These are phyloP conservation scores for Jaltomata sinuosa DNA, from an alignment of 257 asterid species.

Conservation along the genomic window DNA sequence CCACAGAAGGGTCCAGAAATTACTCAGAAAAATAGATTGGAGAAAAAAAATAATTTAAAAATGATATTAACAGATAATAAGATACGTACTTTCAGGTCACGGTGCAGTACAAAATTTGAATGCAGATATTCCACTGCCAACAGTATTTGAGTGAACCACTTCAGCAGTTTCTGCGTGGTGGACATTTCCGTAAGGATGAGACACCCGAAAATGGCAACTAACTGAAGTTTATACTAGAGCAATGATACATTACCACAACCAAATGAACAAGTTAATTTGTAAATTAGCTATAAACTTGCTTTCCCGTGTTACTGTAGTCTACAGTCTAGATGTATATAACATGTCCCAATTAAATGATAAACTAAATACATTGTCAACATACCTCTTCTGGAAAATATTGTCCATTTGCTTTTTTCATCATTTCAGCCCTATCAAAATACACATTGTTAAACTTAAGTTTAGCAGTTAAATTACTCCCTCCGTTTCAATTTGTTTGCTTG, in stretches of 20 bases:
- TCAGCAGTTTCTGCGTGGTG: constrained; percentile 64
- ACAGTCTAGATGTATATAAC: not conserved
- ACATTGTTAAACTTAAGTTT: not conserved
- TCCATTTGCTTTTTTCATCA: constrained; percentile 86
- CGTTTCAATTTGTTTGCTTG: too few relatives aligned
- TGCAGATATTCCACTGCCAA: constrained; percentile 97
- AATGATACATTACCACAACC: not conserved
- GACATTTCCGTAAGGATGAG: constrained; percentile 10
- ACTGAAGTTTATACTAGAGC: not conserved
- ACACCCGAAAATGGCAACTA: not conserved
- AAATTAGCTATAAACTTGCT: not conserved
- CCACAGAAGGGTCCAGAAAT: constrained; percentile 12
- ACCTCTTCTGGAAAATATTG: constrained; percentile 97
- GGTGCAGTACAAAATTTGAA: constrained; percentile 85
- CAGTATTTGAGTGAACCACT: constrained; percentile 88
- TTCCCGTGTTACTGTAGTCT: not conserved
- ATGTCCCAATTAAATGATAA: not conserved
- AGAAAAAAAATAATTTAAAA: not conserved
- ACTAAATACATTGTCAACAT: not conserved
- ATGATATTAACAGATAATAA: not conserved
- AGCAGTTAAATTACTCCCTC: constrained; percentile 9
- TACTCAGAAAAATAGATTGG: constrained; percentile 6
- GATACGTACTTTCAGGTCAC: constrained; percentile 78
- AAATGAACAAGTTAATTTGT: not conserved
- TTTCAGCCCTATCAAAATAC: constrained; percentile 65